Percentiles rank a stretch among this genome's conserved stretches.
Conservation (phyloP, 192 early-diverging fungal genomes). For the Mycoemilia scoparia region DNA sequence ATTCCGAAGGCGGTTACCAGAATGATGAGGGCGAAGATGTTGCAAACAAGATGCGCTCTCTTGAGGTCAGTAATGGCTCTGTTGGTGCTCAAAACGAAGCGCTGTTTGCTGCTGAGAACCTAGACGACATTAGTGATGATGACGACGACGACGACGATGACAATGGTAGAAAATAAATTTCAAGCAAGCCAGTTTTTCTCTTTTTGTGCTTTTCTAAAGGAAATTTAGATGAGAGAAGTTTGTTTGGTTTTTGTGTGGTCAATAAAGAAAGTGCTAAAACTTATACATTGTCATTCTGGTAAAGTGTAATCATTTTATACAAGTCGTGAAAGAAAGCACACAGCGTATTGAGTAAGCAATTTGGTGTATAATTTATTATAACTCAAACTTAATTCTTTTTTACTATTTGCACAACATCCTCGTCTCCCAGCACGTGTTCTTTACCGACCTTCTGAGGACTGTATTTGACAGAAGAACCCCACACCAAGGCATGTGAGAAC, state of each 20-base stretch:
- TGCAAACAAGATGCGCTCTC: not conserved
- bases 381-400: constrained; percentile 27
- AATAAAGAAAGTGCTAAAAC: too few relatives aligned
- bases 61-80: not conserved
- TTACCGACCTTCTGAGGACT: constrained; percentile 96
- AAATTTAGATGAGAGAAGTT: too few relatives aligned
- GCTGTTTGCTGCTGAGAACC: constrained; percentile 9
- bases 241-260: too few relatives aligned
- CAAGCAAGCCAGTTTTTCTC: too few relatives aligned
- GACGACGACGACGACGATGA: constrained; percentile 6
- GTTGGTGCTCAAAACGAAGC: constrained; percentile 6
- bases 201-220: too few relatives aligned
- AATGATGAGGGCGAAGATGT: constrained; percentile 5
- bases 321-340: too few relatives aligned
- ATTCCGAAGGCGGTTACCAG: constrained; percentile 37
- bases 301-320: too few relatives aligned
- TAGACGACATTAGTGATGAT: constrained; percentile 7
- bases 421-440: constrained; percentile 76
- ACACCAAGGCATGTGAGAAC: constrained; percentile 85
- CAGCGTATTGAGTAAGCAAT: too few relatives aligned
- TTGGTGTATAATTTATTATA: not conserved
- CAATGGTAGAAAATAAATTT: not conserved
- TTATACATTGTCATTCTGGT: too few relatives aligned
- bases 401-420: constrained; percentile 91
- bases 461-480: constrained; percentile 91